Conservation (phyloP, 306 rosid species). For the Dryas alaskensis region DNA sequence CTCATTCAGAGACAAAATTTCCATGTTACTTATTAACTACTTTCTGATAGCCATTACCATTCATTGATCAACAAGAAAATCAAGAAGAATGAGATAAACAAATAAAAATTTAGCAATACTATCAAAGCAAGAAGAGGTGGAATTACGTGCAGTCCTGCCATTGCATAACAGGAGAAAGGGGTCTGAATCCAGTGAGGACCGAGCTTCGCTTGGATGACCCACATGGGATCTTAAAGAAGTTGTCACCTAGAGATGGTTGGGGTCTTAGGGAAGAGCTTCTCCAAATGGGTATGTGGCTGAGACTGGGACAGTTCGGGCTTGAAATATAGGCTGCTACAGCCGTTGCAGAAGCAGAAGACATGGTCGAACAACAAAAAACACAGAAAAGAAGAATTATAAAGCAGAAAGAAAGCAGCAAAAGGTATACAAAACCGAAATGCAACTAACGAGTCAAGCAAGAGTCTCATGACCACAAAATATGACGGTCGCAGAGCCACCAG, state of each 20-base stretch:
- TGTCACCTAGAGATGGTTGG: slow-evolving; percentile 30
- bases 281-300: slow-evolving; percentile 19
- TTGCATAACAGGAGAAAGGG: slow-evolving; percentile 71
- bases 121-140: not conserved
- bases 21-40: not conserved
- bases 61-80: not conserved
- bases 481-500: not conserved
- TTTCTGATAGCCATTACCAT: not conserved
- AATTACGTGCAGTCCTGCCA: slow-evolving; percentile 96
- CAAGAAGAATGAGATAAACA: not conserved
- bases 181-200: slow-evolving; percentile 34
- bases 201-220: slow-evolving; percentile 37
- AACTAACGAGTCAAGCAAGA: not conserved
- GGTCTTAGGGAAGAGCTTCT: slow-evolving; percentile 28
- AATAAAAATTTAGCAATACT: not conserved
- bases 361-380: slow-evolving; percentile 4
- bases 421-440: not conserved
- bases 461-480: not conserved
- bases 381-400: not conserved
- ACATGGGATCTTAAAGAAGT: slow-evolving; percentile 38
- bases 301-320: slow-evolving; percentile 16
- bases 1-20: not conserved
- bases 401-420: not conserved
- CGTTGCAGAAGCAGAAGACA: slow-evolving; percentile 41
- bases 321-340: slow-evolving; percentile 28